These are phyloP conservation scores for Lizanozyma gosingica DNA, from an alignment of 1,139 yeast species.

Conservation along the genomic window DNA sequence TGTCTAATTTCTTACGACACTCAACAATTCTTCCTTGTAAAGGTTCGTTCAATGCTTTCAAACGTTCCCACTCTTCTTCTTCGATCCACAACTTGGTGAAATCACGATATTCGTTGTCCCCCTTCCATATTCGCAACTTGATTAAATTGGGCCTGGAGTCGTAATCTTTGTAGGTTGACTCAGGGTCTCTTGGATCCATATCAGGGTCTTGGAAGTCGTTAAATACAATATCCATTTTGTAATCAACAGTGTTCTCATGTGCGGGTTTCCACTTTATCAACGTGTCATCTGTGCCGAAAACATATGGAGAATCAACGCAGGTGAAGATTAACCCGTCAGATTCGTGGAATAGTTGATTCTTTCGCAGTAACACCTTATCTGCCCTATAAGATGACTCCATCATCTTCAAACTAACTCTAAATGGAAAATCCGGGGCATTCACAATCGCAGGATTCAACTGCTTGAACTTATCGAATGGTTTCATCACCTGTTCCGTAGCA, in stretches of 20 bases:
- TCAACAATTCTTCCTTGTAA: constrained; percentile 88
- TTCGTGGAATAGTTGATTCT: constrained; percentile 73
- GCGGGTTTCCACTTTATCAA: constrained; percentile 95
- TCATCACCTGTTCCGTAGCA: constrained; percentile 71
- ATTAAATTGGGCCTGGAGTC: constrained; percentile 64
- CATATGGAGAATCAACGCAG: constrained; percentile 80
- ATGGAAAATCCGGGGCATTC: constrained; percentile 62
- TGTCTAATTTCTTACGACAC: constrained; percentile 50
- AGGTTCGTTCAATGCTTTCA: constrained; percentile 68
- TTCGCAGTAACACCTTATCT: constrained; percentile 61
- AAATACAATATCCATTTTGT: constrained; percentile 63
- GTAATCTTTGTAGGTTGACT: constrained; percentile 69
- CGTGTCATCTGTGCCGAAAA: constrained; percentile 78
- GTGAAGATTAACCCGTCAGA: constrained; percentile 94
- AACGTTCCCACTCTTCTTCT: constrained; percentile 74
- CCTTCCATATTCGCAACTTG: constrained; percentile 72
- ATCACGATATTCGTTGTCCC: constrained; percentile 55
- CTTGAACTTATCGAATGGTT: constrained; percentile 71
- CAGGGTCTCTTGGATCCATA: constrained; percentile 61
- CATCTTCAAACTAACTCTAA: constrained; percentile 73
- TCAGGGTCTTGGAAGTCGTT: constrained; percentile 61
- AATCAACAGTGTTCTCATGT: constrained; percentile 88
- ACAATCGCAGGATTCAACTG: constrained; percentile 63
- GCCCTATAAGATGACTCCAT: constrained; percentile 83
- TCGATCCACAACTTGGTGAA: constrained; percentile 56